Percentiles rank a stretch among this genome's conserved stretches.
Evolutionary conservation across 2,329 filamentous ascomycete species (phyloP).

Genomic region (Diaporthe sp.): DNA sequence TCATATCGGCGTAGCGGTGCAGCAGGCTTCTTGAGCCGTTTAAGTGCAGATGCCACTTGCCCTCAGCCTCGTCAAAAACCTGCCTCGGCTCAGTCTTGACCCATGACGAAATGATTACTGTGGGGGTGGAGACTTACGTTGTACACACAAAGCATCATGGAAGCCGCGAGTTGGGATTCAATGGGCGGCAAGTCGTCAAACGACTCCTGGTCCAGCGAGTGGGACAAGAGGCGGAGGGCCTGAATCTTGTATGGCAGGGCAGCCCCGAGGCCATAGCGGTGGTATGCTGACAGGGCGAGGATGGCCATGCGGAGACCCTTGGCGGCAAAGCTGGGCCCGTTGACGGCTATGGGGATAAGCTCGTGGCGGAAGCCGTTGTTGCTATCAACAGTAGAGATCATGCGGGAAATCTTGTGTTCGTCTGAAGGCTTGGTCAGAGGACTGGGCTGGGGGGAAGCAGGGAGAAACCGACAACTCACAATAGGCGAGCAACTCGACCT

Average conservation of each 20-base stretch:
- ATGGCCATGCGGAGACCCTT: conserved; percentile 58
- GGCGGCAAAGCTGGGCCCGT: conserved; percentile 49
- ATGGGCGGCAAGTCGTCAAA: conserved; percentile 45
- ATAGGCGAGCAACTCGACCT: conserved; percentile 48
- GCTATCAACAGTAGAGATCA: conserved; percentile 61
- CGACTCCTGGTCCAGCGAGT: conserved; percentile 50
- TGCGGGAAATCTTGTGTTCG: conserved; percentile 53
- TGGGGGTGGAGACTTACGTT: conserved; percentile 51
- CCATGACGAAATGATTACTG: neutral
- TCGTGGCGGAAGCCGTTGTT: conserved; percentile 61
- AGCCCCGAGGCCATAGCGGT: conserved; percentile 53
- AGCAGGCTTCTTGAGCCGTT: conserved; percentile 56
- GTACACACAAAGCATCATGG: conserved; percentile 65
- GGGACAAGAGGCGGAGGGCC: conserved; percentile 55
- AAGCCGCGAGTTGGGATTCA: conserved; percentile 58
- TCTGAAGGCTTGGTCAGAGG: conserved; percentile 47
- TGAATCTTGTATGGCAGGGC: conserved; percentile 57
- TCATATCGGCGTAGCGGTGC: conserved; percentile 41
- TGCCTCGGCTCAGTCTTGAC: conserved; percentile 43
- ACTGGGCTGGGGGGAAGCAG: neutral
- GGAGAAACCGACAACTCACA: conserved; percentile 41
- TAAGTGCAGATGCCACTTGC: conserved; percentile 59
- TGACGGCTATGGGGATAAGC: conserved; percentile 60
- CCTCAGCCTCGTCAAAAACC: conserved; percentile 63
- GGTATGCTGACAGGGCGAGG: conserved; percentile 58